Evolutionary conservation across 179 eudicot genomes (phyloP), one percentile per base, ranked within the genome.

Genomic region (Patellifolia procumbens): DNA sequence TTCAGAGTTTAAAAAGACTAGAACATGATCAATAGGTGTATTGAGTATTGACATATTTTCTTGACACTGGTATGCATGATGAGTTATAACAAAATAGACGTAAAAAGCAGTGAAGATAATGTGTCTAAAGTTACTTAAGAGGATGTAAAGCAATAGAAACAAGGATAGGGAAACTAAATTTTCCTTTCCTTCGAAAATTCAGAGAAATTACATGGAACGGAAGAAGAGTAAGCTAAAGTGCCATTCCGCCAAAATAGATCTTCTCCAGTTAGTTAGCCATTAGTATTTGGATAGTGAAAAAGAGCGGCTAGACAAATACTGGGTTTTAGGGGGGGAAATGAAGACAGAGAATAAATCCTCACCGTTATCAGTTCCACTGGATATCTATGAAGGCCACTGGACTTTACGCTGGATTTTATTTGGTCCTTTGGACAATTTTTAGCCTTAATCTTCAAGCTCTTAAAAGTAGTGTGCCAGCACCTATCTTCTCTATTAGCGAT

Each of bases 401-500:
- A 79, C 80, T 83, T 86, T 46, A 68, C 74, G 72, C 72, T 71
- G 55, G 83, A 85, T 73, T 78, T 83, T 32, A 28, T 51, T 62
- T 58, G 58, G 74, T 83, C 78, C 84, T 86, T 88, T 39, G 85
- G 87, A 79, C 74, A 78, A 84, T 91, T 93, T 74, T 90, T 90
- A 34, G 96, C 97, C 81, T 88, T 88, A 70, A 93, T 81, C 78
- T 74, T 84, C 81, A 95, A 75, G 78, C 85, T 86, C 75, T 77
- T 79, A 73, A 95, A 95, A 77, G 92, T 90, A 76, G 97, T 85
- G 81, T 95, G 99, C 99, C 99, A 95, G 82, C 92, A 89, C 77
- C 81, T 89, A 71, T 89, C 90, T 85, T 91, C 98, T 84, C 99
- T 87, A 73, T 66, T 78, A 74, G 82, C 75, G 80, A 75, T 83